Evolutionary conservation across 495 filamentous ascomycete species (phyloP).

Genomic region (Pseudoneurospora amorphoporcata): DNA sequence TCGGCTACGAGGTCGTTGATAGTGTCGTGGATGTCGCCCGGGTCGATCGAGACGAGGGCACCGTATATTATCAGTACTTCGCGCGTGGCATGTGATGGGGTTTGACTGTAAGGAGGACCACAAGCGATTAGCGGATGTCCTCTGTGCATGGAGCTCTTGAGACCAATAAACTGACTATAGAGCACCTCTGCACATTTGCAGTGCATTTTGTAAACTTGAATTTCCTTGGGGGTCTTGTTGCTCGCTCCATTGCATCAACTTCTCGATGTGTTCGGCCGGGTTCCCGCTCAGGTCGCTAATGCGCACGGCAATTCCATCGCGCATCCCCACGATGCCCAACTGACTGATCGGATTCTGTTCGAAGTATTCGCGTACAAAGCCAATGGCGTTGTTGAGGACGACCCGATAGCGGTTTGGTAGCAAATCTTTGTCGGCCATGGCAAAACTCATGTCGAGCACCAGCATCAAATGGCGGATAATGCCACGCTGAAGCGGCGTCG

Average conservation of each 20-base stretch:
- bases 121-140: not conserved
- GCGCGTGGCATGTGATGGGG: slow-evolving; percentile 83
- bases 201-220: slow-evolving; percentile 85
- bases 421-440: slow-evolving; percentile 93
- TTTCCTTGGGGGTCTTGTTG: slow-evolving; percentile 75
- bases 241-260: slow-evolving; percentile 55
- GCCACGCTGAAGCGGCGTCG: slow-evolving; percentile 86
- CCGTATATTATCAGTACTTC: slow-evolving; percentile 90
- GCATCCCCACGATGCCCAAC: slow-evolving; percentile 79
- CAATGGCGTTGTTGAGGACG: slow-evolving; percentile 70
- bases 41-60: slow-evolving; percentile 79
- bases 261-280: slow-evolving; percentile 74
- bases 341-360: slow-evolving; percentile 99
- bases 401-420: slow-evolving; percentile 77
- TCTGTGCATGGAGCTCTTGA: not conserved
- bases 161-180: slow-evolving; percentile 53
- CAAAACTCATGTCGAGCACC: slow-evolving; percentile 83
- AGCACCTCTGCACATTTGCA: slow-evolving; percentile 85
- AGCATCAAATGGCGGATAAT: slow-evolving; percentile 93
- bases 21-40: slow-evolving; percentile 89
- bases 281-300: slow-evolving; percentile 89
- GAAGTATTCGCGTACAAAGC: slow-evolving; percentile 90
- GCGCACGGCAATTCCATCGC: slow-evolving; percentile 76
- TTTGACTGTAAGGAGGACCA: slow-evolving; percentile 45
- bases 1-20: slow-evolving; percentile 65